Evolutionary conservation across 2,329 filamentous ascomycete genomes (phyloP), one percentile per base, ranked within the genome.

Genomic region (Apiospora kogelbergensis): DNA sequence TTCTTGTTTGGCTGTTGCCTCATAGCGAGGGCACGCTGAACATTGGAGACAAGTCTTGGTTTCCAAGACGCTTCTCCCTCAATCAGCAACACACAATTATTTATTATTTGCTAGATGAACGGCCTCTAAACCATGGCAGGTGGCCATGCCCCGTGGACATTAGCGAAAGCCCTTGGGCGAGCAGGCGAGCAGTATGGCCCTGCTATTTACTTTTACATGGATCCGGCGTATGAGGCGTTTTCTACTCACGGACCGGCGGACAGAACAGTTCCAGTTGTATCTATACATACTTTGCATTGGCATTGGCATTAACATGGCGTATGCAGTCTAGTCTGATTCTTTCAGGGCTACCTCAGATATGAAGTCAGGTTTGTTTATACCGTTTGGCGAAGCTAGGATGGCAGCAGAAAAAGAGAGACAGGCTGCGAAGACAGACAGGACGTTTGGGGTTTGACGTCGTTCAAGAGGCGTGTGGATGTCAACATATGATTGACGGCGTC

Each of bases 1-100:
- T 70, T 87, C 86, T 3, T 86, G 85, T 70, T 78, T 89, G 42
- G 82, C 84, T 9, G 85, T 84, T 63, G 68, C 72, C n/a, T 69
- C 63, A 26, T 77, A 68, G 81, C 22, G 40, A 60, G 53, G 30
- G 17, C 80, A 53, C 83, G 40, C 70, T 17, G 40, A 42, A 53
- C 7, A 15, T 17, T 30, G 48, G 24, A 53, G 24, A 30, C 26
- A 20, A 53, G 48, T 7, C 53, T n/a, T 37, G 20, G n/a, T 30
- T 22, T 30, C 46, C 7, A 37, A 22, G 24, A 63, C 17, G 66
- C 15, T 20, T 60, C 57, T 3, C 20, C 20, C 48, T 17, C 11
- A 37, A 60, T 11, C 30, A 17, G 6, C 10, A 57, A 15, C 2
- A 57, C 48, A 24, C 45, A 22, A 4, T 37, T 37, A 60, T 60